Percentiles rank a stretch among this genome's conserved stretches.
These are phyloP conservation scores for Curvularia lunata DNA, from an alignment of 2,329 filamentous ascomycete genomes.

Conservation along the genomic window DNA sequence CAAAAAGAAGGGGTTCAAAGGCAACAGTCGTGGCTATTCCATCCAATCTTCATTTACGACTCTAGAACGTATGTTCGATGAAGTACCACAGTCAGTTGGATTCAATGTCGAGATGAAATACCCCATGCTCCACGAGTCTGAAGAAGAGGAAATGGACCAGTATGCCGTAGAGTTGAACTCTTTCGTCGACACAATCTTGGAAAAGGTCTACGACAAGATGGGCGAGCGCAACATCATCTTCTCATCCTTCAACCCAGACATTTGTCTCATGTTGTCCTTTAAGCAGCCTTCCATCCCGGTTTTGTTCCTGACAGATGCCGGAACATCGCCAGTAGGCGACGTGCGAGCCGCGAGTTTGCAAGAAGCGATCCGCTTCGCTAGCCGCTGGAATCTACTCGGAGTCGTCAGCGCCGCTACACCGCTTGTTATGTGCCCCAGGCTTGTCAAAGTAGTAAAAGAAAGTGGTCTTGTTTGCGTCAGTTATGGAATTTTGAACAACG, in stretches of 20 bases:
- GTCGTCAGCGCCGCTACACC: slow-evolving; percentile 90
- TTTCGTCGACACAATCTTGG: slow-evolving; percentile 91
- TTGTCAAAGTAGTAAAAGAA: slow-evolving; percentile 94
- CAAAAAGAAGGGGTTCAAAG: slow-evolving; percentile 94
- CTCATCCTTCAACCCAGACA: slow-evolving; percentile 96
- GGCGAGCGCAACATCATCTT: slow-evolving; percentile 91
- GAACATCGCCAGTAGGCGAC: slow-evolving; percentile 80
- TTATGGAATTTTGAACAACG: slow-evolving; percentile 91
- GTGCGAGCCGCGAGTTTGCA: slow-evolving; percentile 90
- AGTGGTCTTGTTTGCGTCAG: slow-evolving; percentile 92
- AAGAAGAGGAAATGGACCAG: slow-evolving; percentile 95
- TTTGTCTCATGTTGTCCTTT: slow-evolving; percentile 91
- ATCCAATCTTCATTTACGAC: slow-evolving; percentile 97
- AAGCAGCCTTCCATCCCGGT: slow-evolving; percentile 98
- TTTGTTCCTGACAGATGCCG: slow-evolving; percentile 90
- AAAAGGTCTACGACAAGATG: slow-evolving; percentile 86
- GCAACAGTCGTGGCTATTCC: slow-evolving; percentile 89
- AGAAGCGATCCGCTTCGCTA: slow-evolving; percentile 93
- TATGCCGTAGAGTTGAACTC: slow-evolving; percentile 95
- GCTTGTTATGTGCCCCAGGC: slow-evolving; percentile 82
- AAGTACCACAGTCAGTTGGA: slow-evolving; percentile 80
- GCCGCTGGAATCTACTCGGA: slow-evolving; percentile 90
- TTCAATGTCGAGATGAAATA: slow-evolving; percentile 99
- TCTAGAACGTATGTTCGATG: slow-evolving; percentile 87
- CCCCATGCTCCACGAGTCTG: slow-evolving; percentile 94